phyloP scores from a whole-genome alignment of 2,329 filamentous ascomycete genomes.

The Metarhizium brunneum region DNA sequence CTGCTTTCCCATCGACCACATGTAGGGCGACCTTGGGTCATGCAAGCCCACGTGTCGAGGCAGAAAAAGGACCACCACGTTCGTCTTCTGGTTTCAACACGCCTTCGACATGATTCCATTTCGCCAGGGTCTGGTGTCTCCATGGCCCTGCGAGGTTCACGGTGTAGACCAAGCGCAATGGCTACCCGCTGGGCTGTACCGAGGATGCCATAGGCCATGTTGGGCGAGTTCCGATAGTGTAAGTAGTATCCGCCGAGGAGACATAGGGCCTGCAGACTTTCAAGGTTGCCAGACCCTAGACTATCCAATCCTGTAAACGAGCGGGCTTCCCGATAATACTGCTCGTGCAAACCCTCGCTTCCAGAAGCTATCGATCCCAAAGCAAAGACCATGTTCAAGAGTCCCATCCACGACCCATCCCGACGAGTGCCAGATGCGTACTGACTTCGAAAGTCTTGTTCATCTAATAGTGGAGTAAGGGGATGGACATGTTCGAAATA shows the following conservation, averaged over 20 bases:
- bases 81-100: too few species aligned
- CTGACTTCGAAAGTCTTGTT: constrained; percentile 23
- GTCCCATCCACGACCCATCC: constrained; percentile 49
- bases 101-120: too few species aligned
- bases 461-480: neutral
- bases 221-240: constrained; percentile 68
- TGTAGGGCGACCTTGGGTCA: too few species aligned
- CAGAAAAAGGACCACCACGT: too few species aligned
- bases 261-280: constrained; percentile 38
- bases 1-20: too few species aligned
- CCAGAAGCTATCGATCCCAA: constrained; percentile 50
- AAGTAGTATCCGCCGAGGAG: constrained; percentile 69
- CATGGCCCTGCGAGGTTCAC: too few species aligned
- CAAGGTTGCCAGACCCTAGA: too few species aligned
- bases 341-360: constrained; percentile 44
- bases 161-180: constrained; percentile 33
- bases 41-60: too few species aligned
- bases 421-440: constrained; percentile 37
- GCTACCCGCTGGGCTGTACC: constrained; percentile 66
- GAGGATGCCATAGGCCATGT: constrained; percentile 65
- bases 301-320: constrained; percentile 41
- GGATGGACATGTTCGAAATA: constrained; percentile 54
- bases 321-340: constrained; percentile 46
- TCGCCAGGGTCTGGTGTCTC: too few species aligned
- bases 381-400: constrained; percentile 54